Base-by-base conservation (phyloP, 768 basidiomycete species). In the Russula sp. region DNA sequence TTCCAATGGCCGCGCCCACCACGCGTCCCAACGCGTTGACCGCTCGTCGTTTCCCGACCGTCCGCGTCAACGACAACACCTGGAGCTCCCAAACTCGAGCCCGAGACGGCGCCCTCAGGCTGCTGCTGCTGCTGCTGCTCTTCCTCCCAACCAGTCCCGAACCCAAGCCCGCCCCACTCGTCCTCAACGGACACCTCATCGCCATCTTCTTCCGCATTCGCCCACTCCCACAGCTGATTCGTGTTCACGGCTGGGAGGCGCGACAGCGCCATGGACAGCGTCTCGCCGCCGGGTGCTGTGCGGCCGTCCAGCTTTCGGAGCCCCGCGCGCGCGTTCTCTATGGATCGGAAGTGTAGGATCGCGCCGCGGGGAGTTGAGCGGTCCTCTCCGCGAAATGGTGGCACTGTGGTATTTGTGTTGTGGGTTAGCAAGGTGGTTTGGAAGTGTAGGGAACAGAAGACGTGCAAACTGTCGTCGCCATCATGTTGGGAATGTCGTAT, bases 161-260 rank as follows among this genome's bases (percentile, higher is more conserved):
- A 63, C 32, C 61, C 56, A 8, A 63, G 51, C 20, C 51, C 51
- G 0, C 5, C 39, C 51, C 52, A 59, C 35, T 58, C 50, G 4
- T 20, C 36, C 25, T 56, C 54, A n/a, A 43, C n/a, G 34, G 22
- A 22, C 9, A 0, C 25, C 3, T 25, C 50, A 20, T 35, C 25
- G 0, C 16, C 25, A 9, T 53, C 45, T 10, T 32, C 43, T n/a
- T 20, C 55, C 35, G 5, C 18, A 13, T 38, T 11, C 11, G 11
- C 20, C 39, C 56, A 54, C 22, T 1, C 11, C 57, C 57, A 63
- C 32, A 59, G 46, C 8, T 7, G 46, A 41, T 20, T 22, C 20
- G 11, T 18, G 14, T 13, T 32, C 10, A 58, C 22, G 7, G 35
- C 32, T 1, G 57, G 45, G 8, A 10, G 3, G 9, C 57, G 25